These are phyloP conservation scores for Candida krabiensis DNA, from an alignment of 805 yeast species.

Conservation along the genomic window DNA sequence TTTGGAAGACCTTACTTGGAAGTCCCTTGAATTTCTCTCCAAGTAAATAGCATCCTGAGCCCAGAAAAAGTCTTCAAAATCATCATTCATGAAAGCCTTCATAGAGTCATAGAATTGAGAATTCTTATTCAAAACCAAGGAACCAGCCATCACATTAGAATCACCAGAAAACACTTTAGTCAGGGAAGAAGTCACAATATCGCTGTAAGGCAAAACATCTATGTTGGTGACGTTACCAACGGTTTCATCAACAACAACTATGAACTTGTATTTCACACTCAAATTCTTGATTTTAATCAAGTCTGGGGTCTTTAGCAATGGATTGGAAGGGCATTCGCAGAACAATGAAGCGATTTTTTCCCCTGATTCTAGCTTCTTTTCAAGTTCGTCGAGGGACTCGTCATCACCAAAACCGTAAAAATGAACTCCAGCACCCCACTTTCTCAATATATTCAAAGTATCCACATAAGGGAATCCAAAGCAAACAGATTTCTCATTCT, in stretches of 20 bases:
- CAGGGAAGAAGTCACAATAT: slow-evolving; percentile 79
- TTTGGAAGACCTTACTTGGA: slow-evolving; percentile 57
- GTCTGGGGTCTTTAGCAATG: slow-evolving; percentile 85
- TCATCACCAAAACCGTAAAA: slow-evolving; percentile 86
- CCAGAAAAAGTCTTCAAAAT: slow-evolving; percentile 81
- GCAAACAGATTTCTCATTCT: slow-evolving; percentile 69
- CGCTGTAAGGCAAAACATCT: slow-evolving; percentile 79
- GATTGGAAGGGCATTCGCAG: slow-evolving; percentile 95
- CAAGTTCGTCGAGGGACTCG: slow-evolving; percentile 63
- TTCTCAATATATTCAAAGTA: slow-evolving; percentile 78
- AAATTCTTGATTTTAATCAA: slow-evolving; percentile 61
- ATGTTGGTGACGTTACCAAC: slow-evolving; percentile 88
- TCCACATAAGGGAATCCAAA: slow-evolving; percentile 97
- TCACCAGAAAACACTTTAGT: slow-evolving; percentile 95
- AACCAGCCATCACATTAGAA: slow-evolving; percentile 94
- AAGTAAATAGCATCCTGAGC: slow-evolving; percentile 89
- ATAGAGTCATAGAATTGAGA: slow-evolving; percentile 50
- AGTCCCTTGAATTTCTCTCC: slow-evolving; percentile 93
- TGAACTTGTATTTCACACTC: slow-evolving; percentile 69
- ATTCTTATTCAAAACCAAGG: slow-evolving; percentile 72
- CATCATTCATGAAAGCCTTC: slow-evolving; percentile 48
- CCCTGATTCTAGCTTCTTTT: slow-evolving; percentile 57
- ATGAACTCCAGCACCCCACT: slow-evolving; percentile 89
- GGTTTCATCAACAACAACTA: slow-evolving; percentile 89
- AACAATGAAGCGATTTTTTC: slow-evolving; percentile 73